A percentile compares a stretch with the other conserved stretches of the same genome.
Conservation (phyloP, 1,284 basidiomycete genomes). For the Phellopilus nigrolimitatus region DNA sequence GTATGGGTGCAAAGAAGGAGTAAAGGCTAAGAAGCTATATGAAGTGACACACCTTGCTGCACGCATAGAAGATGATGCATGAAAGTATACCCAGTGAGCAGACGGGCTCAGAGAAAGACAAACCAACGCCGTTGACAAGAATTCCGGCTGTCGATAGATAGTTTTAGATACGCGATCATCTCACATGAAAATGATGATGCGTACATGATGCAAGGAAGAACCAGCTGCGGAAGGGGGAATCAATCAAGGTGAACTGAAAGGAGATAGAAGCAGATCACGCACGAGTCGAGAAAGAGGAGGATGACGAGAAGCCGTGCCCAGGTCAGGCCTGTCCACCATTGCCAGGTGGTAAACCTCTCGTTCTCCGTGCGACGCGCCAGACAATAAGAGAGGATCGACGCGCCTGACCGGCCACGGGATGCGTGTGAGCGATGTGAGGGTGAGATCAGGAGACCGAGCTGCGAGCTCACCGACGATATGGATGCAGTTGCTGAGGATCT, state of each 20-base stretch:
- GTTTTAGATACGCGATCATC: too few species aligned
- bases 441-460: too few species aligned
- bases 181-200: too few species aligned
- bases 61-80: constrained; percentile 18
- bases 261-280: neutral
- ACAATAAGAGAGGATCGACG: constrained; percentile 15
- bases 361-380: constrained; percentile 19
- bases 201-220: neutral
- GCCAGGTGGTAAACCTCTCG: constrained; percentile 8
- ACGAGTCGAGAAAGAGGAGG: constrained; percentile 19
- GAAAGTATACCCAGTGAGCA: constrained; percentile 16
- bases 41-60: constrained; percentile 20
- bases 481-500: constrained; percentile 17
- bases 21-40: neutral
- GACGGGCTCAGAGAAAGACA: constrained; percentile 13
- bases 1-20: neutral
- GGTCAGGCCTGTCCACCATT: constrained; percentile 15
- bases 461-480: constrained; percentile 15
- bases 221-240: too few species aligned
- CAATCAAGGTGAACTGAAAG: neutral
- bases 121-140: constrained; percentile 17
- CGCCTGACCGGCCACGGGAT: neutral
- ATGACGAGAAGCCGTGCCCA: constrained; percentile 18
- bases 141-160: too few species aligned
- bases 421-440: neutral